These are phyloP conservation scores for Monoraphidium neglectum DNA, from an alignment of 139 green algal species.

Conservation along the genomic window DNA sequence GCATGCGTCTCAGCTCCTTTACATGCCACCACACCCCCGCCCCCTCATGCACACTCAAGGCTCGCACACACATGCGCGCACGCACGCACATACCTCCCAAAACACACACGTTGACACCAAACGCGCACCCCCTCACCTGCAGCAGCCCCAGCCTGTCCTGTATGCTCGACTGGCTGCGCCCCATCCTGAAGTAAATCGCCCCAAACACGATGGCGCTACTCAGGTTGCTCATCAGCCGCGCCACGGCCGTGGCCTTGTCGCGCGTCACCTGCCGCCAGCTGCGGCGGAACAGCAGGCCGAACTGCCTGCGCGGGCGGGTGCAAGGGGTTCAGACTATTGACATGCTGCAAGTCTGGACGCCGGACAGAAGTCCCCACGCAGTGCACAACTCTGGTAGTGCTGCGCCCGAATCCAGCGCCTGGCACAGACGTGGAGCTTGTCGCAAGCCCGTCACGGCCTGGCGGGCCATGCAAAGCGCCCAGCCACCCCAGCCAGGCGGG, in stretches of 20 bases:
- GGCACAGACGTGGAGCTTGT: background rate
- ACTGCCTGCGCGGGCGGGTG: too few relatives aligned
- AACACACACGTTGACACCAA: too few relatives aligned
- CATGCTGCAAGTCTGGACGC: too few relatives aligned
- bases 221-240: conserved; percentile 73
- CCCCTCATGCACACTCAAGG: too few relatives aligned
- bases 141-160: conserved; percentile 90
- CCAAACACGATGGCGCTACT: conserved; percentile 91
- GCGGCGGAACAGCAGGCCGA: conserved; percentile 46
- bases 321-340: too few relatives aligned
- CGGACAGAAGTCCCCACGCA: too few relatives aligned
- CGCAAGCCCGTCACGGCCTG: background rate
- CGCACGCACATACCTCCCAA: too few relatives aligned
- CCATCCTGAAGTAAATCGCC: conserved; percentile 88
- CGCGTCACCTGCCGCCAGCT: conserved; percentile 61
- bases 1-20: background rate
- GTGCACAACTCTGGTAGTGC: too few relatives aligned
- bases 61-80: conserved; percentile 12
- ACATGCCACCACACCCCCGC: too few relatives aligned
- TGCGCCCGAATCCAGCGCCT: too few relatives aligned
- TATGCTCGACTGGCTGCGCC: conserved; percentile 67
- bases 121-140: conserved; percentile 47
- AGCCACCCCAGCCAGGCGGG: conserved; percentile 17
- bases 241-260: conserved; percentile 81
- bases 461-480: background rate